Base-by-base conservation (phyloP, 345 rosid genomes). In the Salix caprea region DNA sequence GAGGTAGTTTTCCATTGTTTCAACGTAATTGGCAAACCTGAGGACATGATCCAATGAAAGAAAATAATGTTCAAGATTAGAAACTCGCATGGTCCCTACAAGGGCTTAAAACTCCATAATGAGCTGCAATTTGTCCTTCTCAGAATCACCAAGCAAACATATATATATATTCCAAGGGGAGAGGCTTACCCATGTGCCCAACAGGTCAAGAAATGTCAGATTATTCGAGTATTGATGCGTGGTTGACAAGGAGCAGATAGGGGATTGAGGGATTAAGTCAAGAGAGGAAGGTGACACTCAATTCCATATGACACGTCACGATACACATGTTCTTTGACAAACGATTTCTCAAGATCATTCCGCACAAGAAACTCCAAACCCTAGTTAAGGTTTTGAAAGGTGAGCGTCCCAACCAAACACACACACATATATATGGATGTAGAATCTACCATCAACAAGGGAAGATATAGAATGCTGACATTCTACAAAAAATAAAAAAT, bases 71-170 rank as follows among this genome's bases (percentile, higher is more conserved):
- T 79, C 42, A 77, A 77, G 75, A 75, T 58, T 72, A n/a, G 48
- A 68, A 71, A 32, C 67, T 50, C 28, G 1, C n/a, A 70, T 78
- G 81, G 86, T 67, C 84, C 85, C 82, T 74, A 74, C 76, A 24
- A 12, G 9, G 36, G 44, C 39, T 70, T 36, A 28, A 48, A 21
- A 37, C 69, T 52, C 40, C 71, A 3, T 66, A 58, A 75, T 36
- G 72, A 65, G 73, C 76, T 69, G 54, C 79, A 70, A 67, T 30
- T 65, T 77, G 79, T 75, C 76, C 58, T 56, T 70, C 42, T 65
- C 71, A 16, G 2, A 60, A 44, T 65, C 21, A 75, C 24, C 24
- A 52, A 66, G 69, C 76, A 74, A 28, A 26, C 1, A 26, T 26
- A 26, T 26, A 32, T 60, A 60, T 50, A 65, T 67, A 64, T 69